These are phyloP conservation scores for Mallotus nudiflorus DNA, from an alignment of 345 rosid species.

Conservation along the genomic window DNA sequence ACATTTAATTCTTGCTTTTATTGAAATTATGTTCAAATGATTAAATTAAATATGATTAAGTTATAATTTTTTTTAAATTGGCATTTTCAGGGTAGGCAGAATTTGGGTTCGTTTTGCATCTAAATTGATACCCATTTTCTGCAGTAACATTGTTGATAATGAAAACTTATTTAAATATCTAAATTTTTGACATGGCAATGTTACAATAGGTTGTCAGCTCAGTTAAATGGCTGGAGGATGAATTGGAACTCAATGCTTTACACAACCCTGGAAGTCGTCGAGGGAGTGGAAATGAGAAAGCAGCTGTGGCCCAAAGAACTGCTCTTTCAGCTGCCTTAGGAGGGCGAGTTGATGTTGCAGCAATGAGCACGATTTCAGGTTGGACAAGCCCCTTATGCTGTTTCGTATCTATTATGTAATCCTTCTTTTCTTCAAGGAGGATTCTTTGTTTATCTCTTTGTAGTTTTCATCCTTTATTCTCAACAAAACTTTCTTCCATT, in stretches of 20 bases:
- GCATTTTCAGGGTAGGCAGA: slow-evolving; percentile 12
- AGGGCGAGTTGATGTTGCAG: slow-evolving; percentile 80
- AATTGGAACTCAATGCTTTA: slow-evolving; percentile 94
- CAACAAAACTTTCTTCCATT: not conserved
- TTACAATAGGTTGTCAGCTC: slow-evolving; percentile 85
- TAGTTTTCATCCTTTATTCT: not conserved
- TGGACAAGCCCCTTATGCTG: slow-evolving; percentile 12
- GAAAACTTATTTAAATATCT: not conserved
- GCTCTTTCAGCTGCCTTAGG: slow-evolving; percentile 97
- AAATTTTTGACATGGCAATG: slow-evolving; percentile 9
- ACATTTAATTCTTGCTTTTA: not conserved
- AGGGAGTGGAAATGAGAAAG: slow-evolving; percentile 95
- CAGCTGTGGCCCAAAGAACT: slow-evolving; percentile 75
- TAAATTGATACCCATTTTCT: not conserved
- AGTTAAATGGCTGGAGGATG: slow-evolving; percentile 99
- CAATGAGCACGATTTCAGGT: slow-evolving; percentile 98
- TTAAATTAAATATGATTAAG: not conserved
- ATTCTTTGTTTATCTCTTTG: not conserved
- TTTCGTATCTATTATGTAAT: slow-evolving; percentile 13
- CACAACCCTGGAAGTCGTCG: slow-evolving; percentile 92
- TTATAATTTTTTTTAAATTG: not conserved
- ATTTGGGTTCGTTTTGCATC: not conserved
- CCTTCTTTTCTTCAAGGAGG: not conserved
- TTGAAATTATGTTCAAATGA: not conserved
- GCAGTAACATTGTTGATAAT: slow-evolving; percentile 2